These are phyloP conservation scores for Tricholoma bakamatsutake DNA, from an alignment of 768 basidiomycete species.

Conservation along the genomic window DNA sequence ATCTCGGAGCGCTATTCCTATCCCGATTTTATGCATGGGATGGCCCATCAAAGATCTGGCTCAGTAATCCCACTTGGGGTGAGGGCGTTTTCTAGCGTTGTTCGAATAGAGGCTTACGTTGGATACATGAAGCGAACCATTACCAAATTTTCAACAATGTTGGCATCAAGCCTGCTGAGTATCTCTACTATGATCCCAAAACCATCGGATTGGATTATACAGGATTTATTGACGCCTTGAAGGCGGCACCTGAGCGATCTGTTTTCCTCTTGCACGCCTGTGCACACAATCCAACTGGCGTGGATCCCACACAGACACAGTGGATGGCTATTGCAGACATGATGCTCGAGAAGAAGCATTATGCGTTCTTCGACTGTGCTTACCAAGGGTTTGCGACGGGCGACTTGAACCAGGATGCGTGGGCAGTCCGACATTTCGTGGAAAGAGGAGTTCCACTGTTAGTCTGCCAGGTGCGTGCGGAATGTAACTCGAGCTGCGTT, in stretches of 20 bases:
- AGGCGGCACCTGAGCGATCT: conserved; percentile 65
- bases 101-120: not conserved
- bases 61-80: conserved; percentile 97
- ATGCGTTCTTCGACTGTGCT: conserved; percentile 91
- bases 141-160: conserved; percentile 88
- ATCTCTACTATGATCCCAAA: conserved; percentile 91
- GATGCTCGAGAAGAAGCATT: conserved; percentile 71
- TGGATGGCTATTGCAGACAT: conserved; percentile 76
- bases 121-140: conserved; percentile 66
- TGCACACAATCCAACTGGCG: conserved; percentile 96
- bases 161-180: conserved; percentile 78
- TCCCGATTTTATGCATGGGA: conserved; percentile 76
- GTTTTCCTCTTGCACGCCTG: conserved; percentile 91
- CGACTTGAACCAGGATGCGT: conserved; percentile 85
- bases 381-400: conserved; percentile 98
- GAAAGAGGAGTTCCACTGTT: conserved; percentile 67
- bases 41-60: conserved; percentile 61
- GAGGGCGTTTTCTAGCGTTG: conserved; percentile 21
- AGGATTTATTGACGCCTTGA: conserved; percentile 56
- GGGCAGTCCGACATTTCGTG: conserved; percentile 87
- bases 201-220: conserved; percentile 83
- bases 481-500: not conserved
- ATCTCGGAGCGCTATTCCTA: conserved; percentile 85
- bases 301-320: conserved; percentile 86
- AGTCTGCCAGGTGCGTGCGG: conserved; percentile 72